phyloP scores from a whole-genome alignment of 169 alveolate species.

The Plasmodium inui region DNA sequence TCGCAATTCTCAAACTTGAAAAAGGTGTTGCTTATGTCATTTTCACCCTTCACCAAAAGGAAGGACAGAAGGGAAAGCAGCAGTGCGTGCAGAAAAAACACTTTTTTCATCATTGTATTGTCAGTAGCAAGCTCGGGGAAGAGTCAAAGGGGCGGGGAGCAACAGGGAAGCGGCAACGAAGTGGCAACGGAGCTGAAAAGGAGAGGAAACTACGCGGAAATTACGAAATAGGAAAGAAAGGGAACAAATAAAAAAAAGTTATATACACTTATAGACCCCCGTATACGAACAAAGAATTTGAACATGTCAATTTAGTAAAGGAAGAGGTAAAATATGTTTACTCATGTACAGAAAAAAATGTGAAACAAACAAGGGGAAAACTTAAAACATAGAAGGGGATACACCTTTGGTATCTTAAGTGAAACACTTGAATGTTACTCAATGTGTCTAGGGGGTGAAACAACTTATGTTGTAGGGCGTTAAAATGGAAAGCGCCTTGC shows the following conservation, averaged over 20 bases:
- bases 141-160: background rate
- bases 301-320: background rate
- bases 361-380: background rate
- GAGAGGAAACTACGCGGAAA: background rate
- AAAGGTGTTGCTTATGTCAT: constrained; percentile 68
- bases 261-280: constrained; percentile 9
- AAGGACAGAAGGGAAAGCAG: constrained; percentile 10
- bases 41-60: constrained; percentile 57
- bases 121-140: background rate
- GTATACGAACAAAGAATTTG: background rate
- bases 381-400: background rate
- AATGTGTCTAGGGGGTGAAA: constrained; percentile 8
- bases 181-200: background rate
- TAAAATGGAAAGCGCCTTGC: background rate
- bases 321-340: background rate
- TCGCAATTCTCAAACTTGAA: constrained; percentile 68
- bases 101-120: constrained; percentile 44
- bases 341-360: background rate
- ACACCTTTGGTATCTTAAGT: constrained; percentile 8
- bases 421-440: background rate
- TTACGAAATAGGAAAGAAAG: background rate
- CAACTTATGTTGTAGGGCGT: constrained; percentile 33
- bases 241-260: constrained; percentile 16
- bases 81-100: constrained; percentile 42
- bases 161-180: background rate